phyloP scores from a whole-genome alignment of 352 stramenopile species.

The Pythium aristosporum region DNA sequence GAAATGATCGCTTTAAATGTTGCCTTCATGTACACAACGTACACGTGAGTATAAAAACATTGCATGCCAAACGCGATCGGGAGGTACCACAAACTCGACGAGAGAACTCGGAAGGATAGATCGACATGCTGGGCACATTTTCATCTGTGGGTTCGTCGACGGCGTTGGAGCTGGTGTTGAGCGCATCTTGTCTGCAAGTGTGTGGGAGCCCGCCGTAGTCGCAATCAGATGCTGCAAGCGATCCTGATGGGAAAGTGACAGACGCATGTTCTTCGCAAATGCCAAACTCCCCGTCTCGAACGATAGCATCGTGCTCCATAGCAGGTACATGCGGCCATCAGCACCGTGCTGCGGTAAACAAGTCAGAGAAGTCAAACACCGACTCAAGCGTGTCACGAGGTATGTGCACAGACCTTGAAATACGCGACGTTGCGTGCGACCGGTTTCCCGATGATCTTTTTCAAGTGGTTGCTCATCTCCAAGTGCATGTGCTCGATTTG shows the following conservation, averaged over 20 bases:
- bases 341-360: slow-evolving; percentile 22
- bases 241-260: slow-evolving; percentile 35
- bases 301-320: slow-evolving; percentile 68
- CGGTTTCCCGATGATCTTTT: slow-evolving; percentile 63
- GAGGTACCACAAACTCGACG: slow-evolving; percentile 18
- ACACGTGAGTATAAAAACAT: neutral
- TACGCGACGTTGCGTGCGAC: slow-evolving; percentile 56
- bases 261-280: slow-evolving; percentile 43
- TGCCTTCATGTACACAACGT: slow-evolving; percentile 2
- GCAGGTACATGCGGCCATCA: slow-evolving; percentile 63
- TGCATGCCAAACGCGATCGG: neutral
- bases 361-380: neutral
- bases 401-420: slow-evolving; percentile 49
- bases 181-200: neutral
- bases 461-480: slow-evolving; percentile 55
- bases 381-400: neutral
- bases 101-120: neutral
- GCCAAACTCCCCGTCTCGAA: slow-evolving; percentile 47
- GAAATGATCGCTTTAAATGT: slow-evolving; percentile 23
- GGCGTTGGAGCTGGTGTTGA: neutral
- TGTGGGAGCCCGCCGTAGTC: neutral
- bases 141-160: neutral
- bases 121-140: slow-evolving; percentile 13
- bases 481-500: slow-evolving; percentile 55
- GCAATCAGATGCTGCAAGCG: slow-evolving; percentile 19